These are phyloP conservation scores for Batkoa obscura DNA, from an alignment of 371 early-diverging fungal genomes.

Conservation along the genomic window DNA sequence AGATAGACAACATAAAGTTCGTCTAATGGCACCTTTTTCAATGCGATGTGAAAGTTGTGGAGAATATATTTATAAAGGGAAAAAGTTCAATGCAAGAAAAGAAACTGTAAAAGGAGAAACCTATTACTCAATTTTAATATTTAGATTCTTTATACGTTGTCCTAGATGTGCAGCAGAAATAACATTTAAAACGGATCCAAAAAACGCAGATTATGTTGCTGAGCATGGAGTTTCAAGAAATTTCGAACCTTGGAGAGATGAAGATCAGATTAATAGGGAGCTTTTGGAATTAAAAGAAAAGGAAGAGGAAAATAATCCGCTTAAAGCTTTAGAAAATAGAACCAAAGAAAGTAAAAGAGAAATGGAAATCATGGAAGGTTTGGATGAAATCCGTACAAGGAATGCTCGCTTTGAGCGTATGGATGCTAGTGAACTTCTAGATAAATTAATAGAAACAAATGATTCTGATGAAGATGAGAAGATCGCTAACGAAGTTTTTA, in stretches of 20 bases:
- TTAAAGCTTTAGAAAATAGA: constrained; percentile 82
- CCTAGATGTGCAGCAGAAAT: constrained; percentile 88
- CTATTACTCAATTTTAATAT: constrained; percentile 74
- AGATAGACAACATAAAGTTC: constrained; percentile 77
- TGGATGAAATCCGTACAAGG: constrained; percentile 80
- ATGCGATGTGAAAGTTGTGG: constrained; percentile 94
- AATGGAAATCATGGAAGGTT: constrained; percentile 88
- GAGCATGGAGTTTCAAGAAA: constrained; percentile 86
- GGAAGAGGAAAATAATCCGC: constrained; percentile 77
- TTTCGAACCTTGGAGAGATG: constrained; percentile 91
- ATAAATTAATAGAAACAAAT: neutral
- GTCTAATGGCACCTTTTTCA: constrained; percentile 93
- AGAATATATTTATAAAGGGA: constrained; percentile 89
- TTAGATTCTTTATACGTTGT: constrained; percentile 92
- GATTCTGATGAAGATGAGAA: neutral
- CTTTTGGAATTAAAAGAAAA: constrained; percentile 25
- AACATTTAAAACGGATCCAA: constrained; percentile 95
- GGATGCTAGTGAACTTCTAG: constrained; percentile 15
- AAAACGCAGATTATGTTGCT: constrained; percentile 86
- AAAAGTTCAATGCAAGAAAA: constrained; percentile 93
- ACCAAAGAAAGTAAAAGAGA: constrained; percentile 84
- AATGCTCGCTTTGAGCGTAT: constrained; percentile 72
- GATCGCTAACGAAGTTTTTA: neutral
- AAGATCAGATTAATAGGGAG: constrained; percentile 28
- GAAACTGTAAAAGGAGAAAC: constrained; percentile 65